phyloP scores from a whole-genome alignment of 2,329 filamentous ascomycete species.

The Hyphodiscus sp. region DNA sequence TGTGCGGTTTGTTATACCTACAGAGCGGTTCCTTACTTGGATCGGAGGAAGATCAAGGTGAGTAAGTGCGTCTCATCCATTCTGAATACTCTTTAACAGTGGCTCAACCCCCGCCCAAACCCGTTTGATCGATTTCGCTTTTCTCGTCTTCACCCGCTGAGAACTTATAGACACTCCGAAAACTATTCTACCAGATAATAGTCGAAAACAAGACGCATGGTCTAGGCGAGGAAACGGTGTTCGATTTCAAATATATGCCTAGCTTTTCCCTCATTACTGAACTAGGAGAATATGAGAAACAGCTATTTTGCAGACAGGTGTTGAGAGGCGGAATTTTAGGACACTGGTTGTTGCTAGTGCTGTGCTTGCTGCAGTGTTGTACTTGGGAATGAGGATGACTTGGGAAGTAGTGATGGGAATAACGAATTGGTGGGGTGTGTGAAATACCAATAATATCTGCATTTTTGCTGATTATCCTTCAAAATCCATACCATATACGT shows the following conservation, averaged over 20 bases:
- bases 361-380: constrained; percentile 24
- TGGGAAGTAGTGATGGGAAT: background rate
- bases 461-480: background rate
- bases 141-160: background rate
- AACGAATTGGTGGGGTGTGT: background rate
- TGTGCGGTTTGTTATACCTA: constrained; percentile 34
- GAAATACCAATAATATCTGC: background rate
- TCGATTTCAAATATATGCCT: constrained; percentile 67
- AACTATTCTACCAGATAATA: constrained; percentile 51
- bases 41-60: constrained; percentile 44
- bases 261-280: constrained; percentile 38
- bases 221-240: constrained; percentile 55
- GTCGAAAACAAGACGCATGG: constrained; percentile 55
- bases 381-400: constrained; percentile 18
- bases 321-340: constrained; percentile 43
- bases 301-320: constrained; percentile 27
- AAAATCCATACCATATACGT: background rate
- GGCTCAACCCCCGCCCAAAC: too few relatives aligned
- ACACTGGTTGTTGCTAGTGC: constrained; percentile 36
- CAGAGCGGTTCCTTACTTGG: constrained; percentile 40
- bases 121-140: background rate
- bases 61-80: constrained; percentile 17
- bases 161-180: constrained; percentile 8
- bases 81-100: background rate
- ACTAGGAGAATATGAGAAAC: constrained; percentile 26